Evolutionary conservation across 2,329 filamentous ascomycete species (phyloP).

Genomic region (Lachnellula hyalina): DNA sequence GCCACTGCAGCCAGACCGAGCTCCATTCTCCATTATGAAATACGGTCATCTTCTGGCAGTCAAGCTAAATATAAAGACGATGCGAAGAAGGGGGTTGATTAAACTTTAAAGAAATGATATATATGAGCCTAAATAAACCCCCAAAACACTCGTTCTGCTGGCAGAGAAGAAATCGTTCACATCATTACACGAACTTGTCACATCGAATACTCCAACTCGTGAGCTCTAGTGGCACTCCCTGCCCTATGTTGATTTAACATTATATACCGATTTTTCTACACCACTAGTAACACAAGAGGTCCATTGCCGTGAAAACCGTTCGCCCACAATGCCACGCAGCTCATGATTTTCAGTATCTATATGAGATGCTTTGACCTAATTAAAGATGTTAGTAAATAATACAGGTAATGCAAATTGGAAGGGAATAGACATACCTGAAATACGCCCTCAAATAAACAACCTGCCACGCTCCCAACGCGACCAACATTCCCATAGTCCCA

Average conservation of each 20-base stretch:
- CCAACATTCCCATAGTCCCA: slow-evolving; percentile 83
- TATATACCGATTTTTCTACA: slow-evolving; percentile 24
- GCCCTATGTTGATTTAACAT: slow-evolving; percentile 16
- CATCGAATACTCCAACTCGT: neutral
- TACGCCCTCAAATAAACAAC: slow-evolving; percentile 96
- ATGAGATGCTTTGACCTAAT: slow-evolving; percentile 64
- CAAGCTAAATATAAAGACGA: slow-evolving; percentile 38
- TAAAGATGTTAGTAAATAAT: slow-evolving; percentile 9
- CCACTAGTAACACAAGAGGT: slow-evolving; percentile 26
- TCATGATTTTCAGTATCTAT: slow-evolving; percentile 33
- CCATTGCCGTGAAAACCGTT: slow-evolving; percentile 13
- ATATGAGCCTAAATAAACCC: neutral
- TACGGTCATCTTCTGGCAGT: no score
- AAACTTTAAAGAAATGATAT: slow-evolving; percentile 31
- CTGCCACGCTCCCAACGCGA: slow-evolving; percentile 92
- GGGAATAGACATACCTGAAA: slow-evolving; percentile 61
- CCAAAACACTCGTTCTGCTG: neutral
- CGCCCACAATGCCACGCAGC: slow-evolving; percentile 6
- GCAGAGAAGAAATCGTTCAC: neutral
- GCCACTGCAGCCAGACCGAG: no score
- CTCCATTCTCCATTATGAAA: no score
- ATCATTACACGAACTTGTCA: neutral
- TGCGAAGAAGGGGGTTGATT: slow-evolving; percentile 48
- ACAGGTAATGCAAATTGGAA: neutral
- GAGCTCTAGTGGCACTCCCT: slow-evolving; percentile 4